Base-by-base conservation (phyloP, 257 asterid genomes). In the Apocynum venetum region DNA sequence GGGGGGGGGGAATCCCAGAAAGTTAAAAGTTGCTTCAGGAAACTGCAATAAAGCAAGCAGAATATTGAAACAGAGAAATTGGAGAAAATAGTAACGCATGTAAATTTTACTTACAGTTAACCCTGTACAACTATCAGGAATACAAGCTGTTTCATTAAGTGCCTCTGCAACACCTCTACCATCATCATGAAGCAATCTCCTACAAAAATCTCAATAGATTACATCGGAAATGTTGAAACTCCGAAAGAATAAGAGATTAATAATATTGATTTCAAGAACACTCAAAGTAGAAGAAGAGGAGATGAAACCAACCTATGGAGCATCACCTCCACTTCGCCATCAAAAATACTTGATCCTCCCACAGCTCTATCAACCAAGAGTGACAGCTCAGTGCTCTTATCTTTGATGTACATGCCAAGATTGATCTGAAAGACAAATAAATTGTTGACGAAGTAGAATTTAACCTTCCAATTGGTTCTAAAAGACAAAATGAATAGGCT, bases 321-420 rank as follows among this genome's bases (percentile, higher is more conserved):
- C 99, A 93, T 93, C 79, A 96, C 85, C 86, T 96, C 99, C 81
- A 96, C 73, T 86, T 96, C 89, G 17, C 99, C 98, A 78, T 93
- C 97, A 76, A 80, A 56, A 51, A 91, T 85, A 81, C 99, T 96
- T 46, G 98, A 90, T 78, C 99, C 99, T 80, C 98, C 98, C 41
- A 91, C 93, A 51, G 99, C 84, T 83, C 99, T 90, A 80, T 96
- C 99, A 78, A 93, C 99, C 88, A 96, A 90, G 83, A 96, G 84
- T 2, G 99, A 96, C 78, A 96, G 76, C 87, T 91, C 99, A 7
- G 89, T 88, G 80, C 46, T 86, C 64, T 85, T 65, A 74, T 96
- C 99, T 81, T 96, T 92, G 79, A 91, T 84, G 89, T 87, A 96
- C 74, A 88, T 87, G 72, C 99, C 99, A 74, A 89, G 99, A 88